phyloP scores from a whole-genome alignment of 352 stramenopile genomes.

The Globisporangium lucens region DNA sequence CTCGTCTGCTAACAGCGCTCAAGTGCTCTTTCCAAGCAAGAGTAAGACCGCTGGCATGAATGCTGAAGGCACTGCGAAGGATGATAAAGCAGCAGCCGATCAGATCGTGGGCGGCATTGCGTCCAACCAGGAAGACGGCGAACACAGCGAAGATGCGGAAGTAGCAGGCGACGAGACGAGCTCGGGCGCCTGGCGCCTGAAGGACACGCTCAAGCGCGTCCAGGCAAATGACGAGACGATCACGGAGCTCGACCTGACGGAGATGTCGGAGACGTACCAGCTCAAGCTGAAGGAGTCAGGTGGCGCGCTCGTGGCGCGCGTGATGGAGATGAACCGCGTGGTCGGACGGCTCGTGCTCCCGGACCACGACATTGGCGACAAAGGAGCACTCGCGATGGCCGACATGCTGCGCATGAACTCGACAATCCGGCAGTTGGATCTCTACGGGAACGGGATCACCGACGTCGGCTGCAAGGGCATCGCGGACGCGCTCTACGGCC shows the following conservation, averaged over 20 bases:
- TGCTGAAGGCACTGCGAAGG: neutral
- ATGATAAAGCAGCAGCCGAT: neutral
- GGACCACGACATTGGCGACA: conserved; percentile 49
- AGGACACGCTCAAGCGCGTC: conserved; percentile 55
- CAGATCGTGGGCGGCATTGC: neutral
- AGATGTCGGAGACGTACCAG: conserved; percentile 46
- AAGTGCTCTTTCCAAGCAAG: neutral
- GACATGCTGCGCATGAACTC: conserved; percentile 52
- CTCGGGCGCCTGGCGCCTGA: conserved; percentile 19
- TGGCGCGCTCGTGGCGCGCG: conserved; percentile 42
- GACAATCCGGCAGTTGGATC: conserved; percentile 44
- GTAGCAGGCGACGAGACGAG: neutral
- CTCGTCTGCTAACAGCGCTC: neutral
- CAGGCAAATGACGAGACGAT: conserved; percentile 51
- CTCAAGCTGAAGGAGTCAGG: conserved; percentile 34
- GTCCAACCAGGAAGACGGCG: conserved; percentile 11
- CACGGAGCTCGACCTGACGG: conserved; percentile 51
- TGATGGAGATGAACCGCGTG: conserved; percentile 51
- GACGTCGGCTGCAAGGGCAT: conserved; percentile 26
- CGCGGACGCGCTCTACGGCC: conserved; percentile 39
- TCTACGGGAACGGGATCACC: conserved; percentile 50
- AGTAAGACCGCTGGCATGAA: neutral
- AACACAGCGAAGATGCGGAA: too few relatives aligned
- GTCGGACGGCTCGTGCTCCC: conserved; percentile 43
- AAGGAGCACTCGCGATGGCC: conserved; percentile 40